Percentiles rank a stretch among this genome's conserved stretches.
phyloP scores from a whole-genome alignment of 2,329 filamentous ascomycete species.

The Pyrenophora teres region DNA sequence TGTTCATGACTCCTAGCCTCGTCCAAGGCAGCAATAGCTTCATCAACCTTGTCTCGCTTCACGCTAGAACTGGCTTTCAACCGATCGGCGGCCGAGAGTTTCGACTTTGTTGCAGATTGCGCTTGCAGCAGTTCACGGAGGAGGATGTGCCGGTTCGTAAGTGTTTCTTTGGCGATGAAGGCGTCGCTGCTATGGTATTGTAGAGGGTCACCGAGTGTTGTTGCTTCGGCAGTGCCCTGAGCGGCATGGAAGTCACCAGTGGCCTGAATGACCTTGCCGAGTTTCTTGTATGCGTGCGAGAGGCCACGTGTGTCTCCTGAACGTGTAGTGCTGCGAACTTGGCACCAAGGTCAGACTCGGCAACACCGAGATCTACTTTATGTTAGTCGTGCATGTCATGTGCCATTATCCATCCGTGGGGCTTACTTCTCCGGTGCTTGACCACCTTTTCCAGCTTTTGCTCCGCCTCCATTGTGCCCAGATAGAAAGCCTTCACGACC shows the following conservation, averaged over 20 bases:
- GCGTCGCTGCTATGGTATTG: slow-evolving; percentile 95
- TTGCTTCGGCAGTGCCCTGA: slow-evolving; percentile 94
- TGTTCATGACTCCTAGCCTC: slow-evolving; percentile 83
- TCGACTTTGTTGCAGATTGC: slow-evolving; percentile 81
- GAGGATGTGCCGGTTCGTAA: slow-evolving; percentile 96
- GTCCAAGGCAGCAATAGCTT: slow-evolving; percentile 88
- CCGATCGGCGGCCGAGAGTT: slow-evolving; percentile 83
- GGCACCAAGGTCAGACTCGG: slow-evolving; percentile 91
- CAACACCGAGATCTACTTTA: slow-evolving; percentile 76
- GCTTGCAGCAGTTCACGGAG: slow-evolving; percentile 91
- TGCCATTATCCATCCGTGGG: not conserved
- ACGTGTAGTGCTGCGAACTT: slow-evolving; percentile 85
- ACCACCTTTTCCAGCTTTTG: slow-evolving; percentile 96
- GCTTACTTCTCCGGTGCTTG: slow-evolving; percentile 82
- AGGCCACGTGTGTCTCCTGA: slow-evolving; percentile 87
- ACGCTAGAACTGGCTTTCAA: slow-evolving; percentile 86
- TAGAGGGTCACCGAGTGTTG: slow-evolving; percentile 89
- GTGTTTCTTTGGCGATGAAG: slow-evolving; percentile 96
- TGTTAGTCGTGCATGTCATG: slow-evolving; percentile 30
- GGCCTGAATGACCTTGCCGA: slow-evolving; percentile 90
- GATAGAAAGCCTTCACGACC: slow-evolving; percentile 91
- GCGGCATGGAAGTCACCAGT: slow-evolving; percentile 95
- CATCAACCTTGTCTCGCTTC: slow-evolving; percentile 92
- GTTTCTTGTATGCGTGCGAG: slow-evolving; percentile 87
- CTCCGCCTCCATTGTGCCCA: slow-evolving; percentile 93